phyloP scores from a whole-genome alignment of 495 filamentous ascomycete species.

The Ascodesmis nigricans region DNA sequence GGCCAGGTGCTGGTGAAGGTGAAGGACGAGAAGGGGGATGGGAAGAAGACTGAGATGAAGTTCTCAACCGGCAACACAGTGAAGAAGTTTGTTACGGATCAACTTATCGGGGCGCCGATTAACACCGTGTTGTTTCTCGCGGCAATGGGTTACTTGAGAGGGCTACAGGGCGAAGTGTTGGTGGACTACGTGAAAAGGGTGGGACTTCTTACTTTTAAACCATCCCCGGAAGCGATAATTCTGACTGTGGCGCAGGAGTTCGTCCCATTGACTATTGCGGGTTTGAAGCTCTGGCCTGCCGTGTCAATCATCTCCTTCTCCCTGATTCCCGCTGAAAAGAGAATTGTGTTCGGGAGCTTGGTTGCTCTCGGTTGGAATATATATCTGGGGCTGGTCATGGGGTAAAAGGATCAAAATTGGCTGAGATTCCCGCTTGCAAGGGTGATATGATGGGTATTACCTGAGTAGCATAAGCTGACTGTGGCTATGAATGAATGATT shows the following conservation, averaged over 20 bases:
- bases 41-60: conserved; percentile 22
- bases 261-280: conserved; percentile 44
- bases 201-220: conserved; percentile 12
- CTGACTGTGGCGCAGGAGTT: conserved; percentile 32
- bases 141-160: conserved; percentile 15
- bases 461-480: not conserved
- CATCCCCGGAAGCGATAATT: conserved; percentile 5
- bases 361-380: conserved; percentile 73
- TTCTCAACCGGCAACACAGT: conserved; percentile 49
- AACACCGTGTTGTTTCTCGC: conserved; percentile 56
- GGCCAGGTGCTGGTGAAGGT: conserved; percentile 21
- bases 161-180: conserved; percentile 5
- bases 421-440: not conserved
- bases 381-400: conserved; percentile 50
- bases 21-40: conserved; percentile 6
- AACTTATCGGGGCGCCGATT: conserved; percentile 47
- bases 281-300: conserved; percentile 65
- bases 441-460: not conserved
- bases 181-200: conserved; percentile 12
- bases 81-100: conserved; percentile 67
- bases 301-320: conserved; percentile 61
- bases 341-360: conserved; percentile 55
- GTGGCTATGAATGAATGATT: not conserved
- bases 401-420: not conserved
- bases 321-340: conserved; percentile 50